These are phyloP conservation scores for Colletotrichum tofieldiae DNA, from an alignment of 2,329 filamentous ascomycete genomes.

Conservation along the genomic window DNA sequence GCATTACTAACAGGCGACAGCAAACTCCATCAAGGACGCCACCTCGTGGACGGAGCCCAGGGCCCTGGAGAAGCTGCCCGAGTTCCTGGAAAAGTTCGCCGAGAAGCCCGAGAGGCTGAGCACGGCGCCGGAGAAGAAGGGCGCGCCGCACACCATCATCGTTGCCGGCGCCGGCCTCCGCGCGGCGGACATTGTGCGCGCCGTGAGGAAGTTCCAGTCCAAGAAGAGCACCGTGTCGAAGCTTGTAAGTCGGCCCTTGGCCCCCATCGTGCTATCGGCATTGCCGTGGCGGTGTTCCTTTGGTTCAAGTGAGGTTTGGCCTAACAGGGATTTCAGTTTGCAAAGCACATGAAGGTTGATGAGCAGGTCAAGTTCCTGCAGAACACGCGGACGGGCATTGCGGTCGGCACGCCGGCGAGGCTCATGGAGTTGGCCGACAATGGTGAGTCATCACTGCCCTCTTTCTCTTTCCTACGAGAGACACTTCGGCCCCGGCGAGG, in stretches of 20 bases:
- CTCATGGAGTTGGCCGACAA: slow-evolving; percentile 87
- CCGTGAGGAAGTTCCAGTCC: slow-evolving; percentile 83
- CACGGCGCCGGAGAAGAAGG: slow-evolving; percentile 77
- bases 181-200: slow-evolving; percentile 85
- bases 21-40: slow-evolving; percentile 83
- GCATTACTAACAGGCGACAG: slow-evolving; percentile 57
- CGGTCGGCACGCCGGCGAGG: slow-evolving; percentile 89
- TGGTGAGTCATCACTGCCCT: slow-evolving; percentile 66
- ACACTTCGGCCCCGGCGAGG: too few relatives aligned
- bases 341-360: slow-evolving; percentile 96
- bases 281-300: neutral
- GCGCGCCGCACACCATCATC: slow-evolving; percentile 88
- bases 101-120: slow-evolving; percentile 72
- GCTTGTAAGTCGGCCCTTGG: slow-evolving; percentile 64
- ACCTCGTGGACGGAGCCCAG: slow-evolving; percentile 80
- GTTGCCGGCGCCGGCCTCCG: slow-evolving; percentile 88
- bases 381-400: slow-evolving; percentile 82
- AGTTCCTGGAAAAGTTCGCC: slow-evolving; percentile 81
- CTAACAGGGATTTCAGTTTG: slow-evolving; percentile 70
- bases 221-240: slow-evolving; percentile 88
- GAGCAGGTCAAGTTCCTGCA: slow-evolving; percentile 86
- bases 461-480: neutral
- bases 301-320: neutral
- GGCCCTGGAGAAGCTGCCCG: slow-evolving; percentile 80
- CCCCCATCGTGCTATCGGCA: neutral